These are phyloP conservation scores for Pichia thaimueangensis DNA, from an alignment of 805 yeast genomes.

Conservation along the genomic window DNA sequence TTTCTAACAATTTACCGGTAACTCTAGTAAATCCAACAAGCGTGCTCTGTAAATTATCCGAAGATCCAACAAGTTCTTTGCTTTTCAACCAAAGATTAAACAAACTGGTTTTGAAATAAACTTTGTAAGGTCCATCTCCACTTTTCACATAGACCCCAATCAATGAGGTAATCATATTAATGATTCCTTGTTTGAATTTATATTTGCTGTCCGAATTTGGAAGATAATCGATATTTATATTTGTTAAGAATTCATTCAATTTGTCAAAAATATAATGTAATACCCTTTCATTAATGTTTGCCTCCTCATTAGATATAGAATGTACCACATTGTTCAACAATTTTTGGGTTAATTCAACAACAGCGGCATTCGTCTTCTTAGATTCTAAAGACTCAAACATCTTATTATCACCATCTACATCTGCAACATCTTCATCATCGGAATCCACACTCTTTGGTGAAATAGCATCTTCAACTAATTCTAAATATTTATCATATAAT, in stretches of 20 bases:
- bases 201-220: slow-evolving; percentile 12
- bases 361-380: neutral
- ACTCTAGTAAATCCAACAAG: slow-evolving; percentile 40
- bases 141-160: slow-evolving; percentile 7
- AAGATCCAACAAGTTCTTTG: slow-evolving; percentile 11
- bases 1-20: slow-evolving; percentile 13
- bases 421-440: slow-evolving; percentile 32
- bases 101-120: neutral
- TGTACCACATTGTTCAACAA: neutral
- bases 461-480: slow-evolving; percentile 21
- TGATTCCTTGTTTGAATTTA: slow-evolving; percentile 25
- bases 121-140: neutral
- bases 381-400: slow-evolving; percentile 13
- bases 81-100: slow-evolving; percentile 12
- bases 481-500: slow-evolving; percentile 34
- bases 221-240: slow-evolving; percentile 5
- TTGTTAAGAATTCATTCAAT: neutral
- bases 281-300: neutral
- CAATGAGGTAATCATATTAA: slow-evolving; percentile 10
- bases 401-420: slow-evolving; percentile 24
- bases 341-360: neutral
- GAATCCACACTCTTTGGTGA: slow-evolving; percentile 21
- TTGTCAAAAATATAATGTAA: slow-evolving; percentile 2
- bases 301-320: slow-evolving; percentile 3
- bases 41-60: slow-evolving; percentile 45